Conservation (phyloP, 1,284 basidiomycete species). For the Quambalaria eucalypti region DNA sequence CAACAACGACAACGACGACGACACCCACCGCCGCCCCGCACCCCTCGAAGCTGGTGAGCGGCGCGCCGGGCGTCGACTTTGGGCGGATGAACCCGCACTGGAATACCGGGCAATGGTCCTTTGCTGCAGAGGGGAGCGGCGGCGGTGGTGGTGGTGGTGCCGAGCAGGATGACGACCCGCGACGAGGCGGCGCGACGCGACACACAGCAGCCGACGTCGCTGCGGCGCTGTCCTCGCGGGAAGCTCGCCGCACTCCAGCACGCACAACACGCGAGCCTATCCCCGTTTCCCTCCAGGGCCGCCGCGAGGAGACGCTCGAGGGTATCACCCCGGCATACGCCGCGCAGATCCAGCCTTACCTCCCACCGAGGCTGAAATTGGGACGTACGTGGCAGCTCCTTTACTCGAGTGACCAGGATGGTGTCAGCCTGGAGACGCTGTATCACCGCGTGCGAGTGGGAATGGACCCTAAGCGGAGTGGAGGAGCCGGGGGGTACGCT, state of each 20-base stretch:
- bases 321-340: constrained; percentile 35
- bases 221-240: neutral
- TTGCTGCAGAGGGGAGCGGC: constrained; percentile 11
- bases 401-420: constrained; percentile 90
- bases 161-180: neutral
- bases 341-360: constrained; percentile 26
- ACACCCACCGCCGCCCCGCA: constrained; percentile 3
- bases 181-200: too few species aligned
- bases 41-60: constrained; percentile 21
- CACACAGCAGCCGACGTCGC: neutral
- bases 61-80: constrained; percentile 38
- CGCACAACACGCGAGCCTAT: constrained; percentile 13
- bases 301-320: constrained; percentile 29
- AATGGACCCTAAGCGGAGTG: constrained; percentile 14
- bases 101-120: constrained; percentile 41
- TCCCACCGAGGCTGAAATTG: constrained; percentile 73
- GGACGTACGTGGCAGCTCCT: constrained; percentile 72
- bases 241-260: neutral
- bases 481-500: neutral
- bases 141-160: neutral
- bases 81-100: constrained; percentile 17
- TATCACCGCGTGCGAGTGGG: constrained; percentile 31
- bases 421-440: constrained; percentile 79
- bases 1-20: constrained; percentile 1
- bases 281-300: constrained; percentile 25